A percentile compares a stretch with the other conserved stretches of the same genome.
These are phyloP conservation scores for Stagonosporopsis chrysanthemi DNA, from an alignment of 2,329 filamentous ascomycete genomes.

Conservation along the genomic window DNA sequence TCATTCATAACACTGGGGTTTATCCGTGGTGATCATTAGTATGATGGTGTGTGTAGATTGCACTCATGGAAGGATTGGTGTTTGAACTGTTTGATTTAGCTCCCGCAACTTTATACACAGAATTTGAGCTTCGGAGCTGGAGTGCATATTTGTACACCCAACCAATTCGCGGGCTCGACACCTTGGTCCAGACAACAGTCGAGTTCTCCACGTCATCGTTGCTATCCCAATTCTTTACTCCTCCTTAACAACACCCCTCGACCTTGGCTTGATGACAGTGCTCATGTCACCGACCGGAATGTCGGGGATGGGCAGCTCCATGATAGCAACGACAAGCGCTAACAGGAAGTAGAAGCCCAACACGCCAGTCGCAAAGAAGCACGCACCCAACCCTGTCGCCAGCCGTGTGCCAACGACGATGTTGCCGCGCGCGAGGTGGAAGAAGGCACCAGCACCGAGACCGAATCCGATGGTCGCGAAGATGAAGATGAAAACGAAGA, in stretches of 20 bases:
- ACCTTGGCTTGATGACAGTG: constrained; percentile 21
- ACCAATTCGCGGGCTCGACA: neutral
- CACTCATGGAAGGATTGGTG: too few relatives aligned
- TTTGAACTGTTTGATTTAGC: constrained; percentile 4
- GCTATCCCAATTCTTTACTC: constrained; percentile 1
- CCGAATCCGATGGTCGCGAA: constrained; percentile 27
- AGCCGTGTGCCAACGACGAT: constrained; percentile 10
- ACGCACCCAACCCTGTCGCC: constrained; percentile 20
- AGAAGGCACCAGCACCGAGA: constrained; percentile 25
- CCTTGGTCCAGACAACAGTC: neutral
- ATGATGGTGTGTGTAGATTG: too few relatives aligned
- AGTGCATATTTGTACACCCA: neutral
- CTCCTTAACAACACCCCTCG: constrained; percentile 18
- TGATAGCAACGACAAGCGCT: constrained; percentile 23
- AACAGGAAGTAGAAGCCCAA: constrained; percentile 26
- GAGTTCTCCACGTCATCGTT: neutral
- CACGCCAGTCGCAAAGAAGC: constrained; percentile 24
- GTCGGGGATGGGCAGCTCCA: constrained; percentile 26
- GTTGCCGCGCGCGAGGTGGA: constrained; percentile 21
- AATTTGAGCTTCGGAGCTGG: neutral
- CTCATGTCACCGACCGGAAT: constrained; percentile 24
- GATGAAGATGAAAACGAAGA: constrained; percentile 27
- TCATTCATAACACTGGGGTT: constrained; percentile 42
- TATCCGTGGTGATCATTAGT: constrained; percentile 40
- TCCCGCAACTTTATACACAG: neutral